Evolutionary conservation across 768 basidiomycete genomes (phyloP).

Genomic region (Kwoniella sp.): DNA sequence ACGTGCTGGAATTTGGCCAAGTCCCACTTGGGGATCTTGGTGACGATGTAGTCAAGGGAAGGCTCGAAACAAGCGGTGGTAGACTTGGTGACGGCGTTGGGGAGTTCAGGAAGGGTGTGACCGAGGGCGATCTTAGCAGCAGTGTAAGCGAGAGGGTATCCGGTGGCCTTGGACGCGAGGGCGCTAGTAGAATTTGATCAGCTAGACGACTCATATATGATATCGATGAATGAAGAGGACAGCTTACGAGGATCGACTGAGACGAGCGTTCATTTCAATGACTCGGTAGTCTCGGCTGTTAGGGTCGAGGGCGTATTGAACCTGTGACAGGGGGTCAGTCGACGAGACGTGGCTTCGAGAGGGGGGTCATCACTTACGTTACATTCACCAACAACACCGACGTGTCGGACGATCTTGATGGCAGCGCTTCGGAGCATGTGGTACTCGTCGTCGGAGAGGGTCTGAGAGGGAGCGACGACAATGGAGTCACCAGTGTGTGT

Average conservation of each 20-base stretch:
- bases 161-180: conserved; percentile 96
- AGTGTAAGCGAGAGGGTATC: conserved; percentile 98
- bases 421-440: conserved; percentile 98
- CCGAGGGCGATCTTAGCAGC: conserved; percentile 98
- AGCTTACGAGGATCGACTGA: conserved; percentile 70
- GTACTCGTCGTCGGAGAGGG: conserved; percentile 94
- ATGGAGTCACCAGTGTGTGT: conserved; percentile 99
- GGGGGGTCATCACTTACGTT: conserved; percentile 39
- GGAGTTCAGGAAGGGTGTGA: conserved; percentile 93
- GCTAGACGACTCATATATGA: conserved; percentile 7
- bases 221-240: neutral
- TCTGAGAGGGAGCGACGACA: conserved; percentile 97
- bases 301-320: conserved; percentile 97
- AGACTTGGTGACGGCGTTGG: conserved; percentile 98
- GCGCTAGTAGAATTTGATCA: conserved; percentile 62
- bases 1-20: conserved; percentile 96
- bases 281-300: conserved; percentile 91
- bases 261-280: conserved; percentile 95
- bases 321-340: conserved; percentile 52
- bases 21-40: conserved; percentile 99
- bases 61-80: conserved; percentile 99
- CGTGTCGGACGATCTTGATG: conserved; percentile 81
- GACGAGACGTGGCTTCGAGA: neutral
- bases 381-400: conserved; percentile 58
- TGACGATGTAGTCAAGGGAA: conserved; percentile 97